Percentiles rank a stretch among this genome's conserved stretches.
These are phyloP conservation scores for Blastobotrys parvus DNA, from an alignment of 805 yeast species.

Conservation along the genomic window DNA sequence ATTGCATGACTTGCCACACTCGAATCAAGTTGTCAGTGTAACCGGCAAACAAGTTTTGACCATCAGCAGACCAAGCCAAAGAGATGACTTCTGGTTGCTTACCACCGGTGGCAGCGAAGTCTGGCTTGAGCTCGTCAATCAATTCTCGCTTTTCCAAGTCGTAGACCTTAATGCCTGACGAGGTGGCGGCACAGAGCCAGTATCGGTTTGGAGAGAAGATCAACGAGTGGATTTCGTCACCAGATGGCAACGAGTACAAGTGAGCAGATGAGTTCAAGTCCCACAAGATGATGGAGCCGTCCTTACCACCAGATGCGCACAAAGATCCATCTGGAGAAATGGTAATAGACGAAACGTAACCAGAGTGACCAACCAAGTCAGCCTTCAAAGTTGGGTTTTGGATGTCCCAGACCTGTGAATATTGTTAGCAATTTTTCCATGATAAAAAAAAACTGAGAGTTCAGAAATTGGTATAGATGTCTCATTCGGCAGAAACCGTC, in stretches of 20 bases:
- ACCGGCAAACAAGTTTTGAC: constrained; percentile 99
- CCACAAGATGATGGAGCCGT: constrained; percentile 98
- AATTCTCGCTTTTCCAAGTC: constrained; percentile 90
- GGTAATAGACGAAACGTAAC: constrained; percentile 94
- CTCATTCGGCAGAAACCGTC: constrained; percentile 80
- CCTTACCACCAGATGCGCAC: constrained; percentile 99
- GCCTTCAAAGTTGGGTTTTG: constrained; percentile 76
- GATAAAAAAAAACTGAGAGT: not conserved
- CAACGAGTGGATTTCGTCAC: constrained; percentile 95
- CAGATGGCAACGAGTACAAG: constrained; percentile 88
- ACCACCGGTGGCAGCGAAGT: constrained; percentile 72
- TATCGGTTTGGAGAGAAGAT: constrained; percentile 99
- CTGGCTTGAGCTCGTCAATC: constrained; percentile 97
- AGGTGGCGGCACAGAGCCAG: constrained; percentile 99
- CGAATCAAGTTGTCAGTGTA: constrained; percentile 99
- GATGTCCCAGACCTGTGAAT: constrained; percentile 85
- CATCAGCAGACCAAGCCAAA: constrained; percentile 99
- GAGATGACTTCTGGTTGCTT: constrained; percentile 98
- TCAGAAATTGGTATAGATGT: constrained; percentile 99
- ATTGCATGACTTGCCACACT: constrained; percentile 99
- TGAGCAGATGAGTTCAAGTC: constrained; percentile 79
- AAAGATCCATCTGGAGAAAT: constrained; percentile 99
- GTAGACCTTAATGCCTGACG: constrained; percentile 96
- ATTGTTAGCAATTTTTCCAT: constrained; percentile 4
- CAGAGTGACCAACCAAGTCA: constrained; percentile 98